These are phyloP conservation scores for Globisporangium camurandrum DNA, from an alignment of 352 stramenopile genomes.

Conservation along the genomic window DNA sequence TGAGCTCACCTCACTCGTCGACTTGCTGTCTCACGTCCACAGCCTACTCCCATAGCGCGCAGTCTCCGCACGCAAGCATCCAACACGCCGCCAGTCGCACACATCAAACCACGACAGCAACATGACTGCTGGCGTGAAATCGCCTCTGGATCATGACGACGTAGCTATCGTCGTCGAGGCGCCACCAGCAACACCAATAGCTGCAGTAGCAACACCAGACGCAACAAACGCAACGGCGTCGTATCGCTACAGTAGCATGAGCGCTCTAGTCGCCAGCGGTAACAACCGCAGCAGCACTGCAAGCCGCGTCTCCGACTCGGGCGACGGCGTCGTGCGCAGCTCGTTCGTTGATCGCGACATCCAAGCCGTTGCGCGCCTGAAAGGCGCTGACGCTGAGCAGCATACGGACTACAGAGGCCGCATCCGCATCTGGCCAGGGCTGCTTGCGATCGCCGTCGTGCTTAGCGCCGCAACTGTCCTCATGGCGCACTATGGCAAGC, in stretches of 20 bases:
- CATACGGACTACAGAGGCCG: slow-evolving; percentile 43
- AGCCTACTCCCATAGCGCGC: no score
- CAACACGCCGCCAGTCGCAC: no score
- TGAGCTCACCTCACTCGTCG: no score
- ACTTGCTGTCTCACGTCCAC: no score
- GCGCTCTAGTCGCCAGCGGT: slow-evolving; percentile 3
- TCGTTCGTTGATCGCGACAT: slow-evolving; percentile 40
- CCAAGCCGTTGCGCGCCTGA: slow-evolving; percentile 16
- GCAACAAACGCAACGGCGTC: not conserved
- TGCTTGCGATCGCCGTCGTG: slow-evolving; percentile 27
- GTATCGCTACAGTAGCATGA: slow-evolving; percentile 15
- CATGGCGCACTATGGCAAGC: slow-evolving; percentile 23
- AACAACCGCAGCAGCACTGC: slow-evolving; percentile 2
- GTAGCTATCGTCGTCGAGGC: not conserved
- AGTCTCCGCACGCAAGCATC: no score
- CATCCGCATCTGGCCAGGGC: slow-evolving; percentile 41
- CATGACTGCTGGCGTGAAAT: no score
- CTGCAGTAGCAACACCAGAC: not conserved
- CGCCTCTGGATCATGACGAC: no score
- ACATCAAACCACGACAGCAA: no score
- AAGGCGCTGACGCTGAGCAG: slow-evolving; percentile 9
- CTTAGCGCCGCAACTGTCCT: slow-evolving; percentile 20
- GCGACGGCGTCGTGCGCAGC: slow-evolving; percentile 16
- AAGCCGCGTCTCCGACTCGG: slow-evolving; percentile 1
- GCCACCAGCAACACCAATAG: not conserved